Conservation (phyloP, 1,284 basidiomycete genomes). For the Tausonia pullulans region DNA sequence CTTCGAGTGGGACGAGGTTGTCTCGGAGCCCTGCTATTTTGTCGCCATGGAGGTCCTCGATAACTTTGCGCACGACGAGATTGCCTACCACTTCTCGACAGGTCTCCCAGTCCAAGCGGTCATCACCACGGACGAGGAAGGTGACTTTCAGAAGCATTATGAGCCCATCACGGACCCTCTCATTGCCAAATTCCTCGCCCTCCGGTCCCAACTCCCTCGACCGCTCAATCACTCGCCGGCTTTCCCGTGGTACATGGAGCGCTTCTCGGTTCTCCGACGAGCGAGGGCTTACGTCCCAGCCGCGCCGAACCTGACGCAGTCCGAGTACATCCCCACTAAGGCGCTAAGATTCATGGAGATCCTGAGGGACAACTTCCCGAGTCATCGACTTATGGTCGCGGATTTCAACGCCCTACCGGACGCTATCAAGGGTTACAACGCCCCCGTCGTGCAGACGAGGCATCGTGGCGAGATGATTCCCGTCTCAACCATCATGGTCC, state of each 20-base stretch:
- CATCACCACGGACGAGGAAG: constrained; percentile 65
- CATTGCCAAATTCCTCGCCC: constrained; percentile 47
- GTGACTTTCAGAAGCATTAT: constrained; percentile 80
- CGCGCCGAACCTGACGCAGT: constrained; percentile 77
- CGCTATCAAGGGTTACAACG: constrained; percentile 68
- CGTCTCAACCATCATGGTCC: constrained; percentile 79
- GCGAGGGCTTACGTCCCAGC: constrained; percentile 64
- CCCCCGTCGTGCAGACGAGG: constrained; percentile 93
- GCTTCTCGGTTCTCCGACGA: constrained; percentile 43
- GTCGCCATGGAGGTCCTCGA: constrained; percentile 94
- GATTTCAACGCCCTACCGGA: constrained; percentile 88
- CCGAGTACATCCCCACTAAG: constrained; percentile 88
- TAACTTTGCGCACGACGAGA: constrained; percentile 92
- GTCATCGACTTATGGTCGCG: constrained; percentile 79
- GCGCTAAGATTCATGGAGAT: constrained; percentile 74
- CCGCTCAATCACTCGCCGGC: constrained; percentile 25
- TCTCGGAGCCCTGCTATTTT: constrained; percentile 79
- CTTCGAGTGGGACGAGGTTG: constrained; percentile 69
- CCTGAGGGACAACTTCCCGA: constrained; percentile 74
- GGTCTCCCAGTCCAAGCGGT: constrained; percentile 73
- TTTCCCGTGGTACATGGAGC: constrained; percentile 20
- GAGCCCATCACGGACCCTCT: constrained; percentile 75
- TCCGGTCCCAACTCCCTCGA: constrained; percentile 50
- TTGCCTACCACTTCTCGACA: constrained; percentile 73
- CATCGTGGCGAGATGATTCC: constrained; percentile 74